phyloP scores from a whole-genome alignment of 163 green algal genomes.

The Prototheca wickerhamii region DNA sequence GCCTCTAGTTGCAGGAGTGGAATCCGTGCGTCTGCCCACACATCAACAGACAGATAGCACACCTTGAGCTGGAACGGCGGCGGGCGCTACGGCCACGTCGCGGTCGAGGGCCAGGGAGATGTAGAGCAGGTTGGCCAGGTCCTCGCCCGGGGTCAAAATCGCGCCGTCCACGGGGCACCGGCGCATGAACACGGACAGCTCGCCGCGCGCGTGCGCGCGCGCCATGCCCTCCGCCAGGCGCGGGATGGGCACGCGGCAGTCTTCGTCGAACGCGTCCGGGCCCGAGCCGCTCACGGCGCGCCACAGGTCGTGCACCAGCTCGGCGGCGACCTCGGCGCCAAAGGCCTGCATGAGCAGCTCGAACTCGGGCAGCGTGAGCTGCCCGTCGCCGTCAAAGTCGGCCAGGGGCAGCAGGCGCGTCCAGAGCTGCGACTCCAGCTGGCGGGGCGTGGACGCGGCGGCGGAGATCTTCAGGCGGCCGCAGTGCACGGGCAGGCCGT shows the following conservation, averaged over 20 bases:
- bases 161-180: conserved; percentile 36
- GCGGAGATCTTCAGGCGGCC: conserved; percentile 4
- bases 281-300: background rate
- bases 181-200: conserved; percentile 10
- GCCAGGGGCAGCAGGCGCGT: conserved; percentile 27
- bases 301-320: background rate
- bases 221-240: background rate
- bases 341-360: conserved; percentile 24
- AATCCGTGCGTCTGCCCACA: background rate
- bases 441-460: background rate
- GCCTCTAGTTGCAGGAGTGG: background rate
- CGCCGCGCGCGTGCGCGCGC: background rate
- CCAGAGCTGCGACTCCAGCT: conserved; percentile 38
- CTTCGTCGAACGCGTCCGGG: background rate
- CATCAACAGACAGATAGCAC: background rate
- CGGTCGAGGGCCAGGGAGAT: conserved; percentile 28
- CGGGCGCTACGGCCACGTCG: background rate
- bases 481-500: conserved; percentile 1
- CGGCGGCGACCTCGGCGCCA: conserved; percentile 7
- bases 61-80: background rate
- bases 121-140: conserved; percentile 39
- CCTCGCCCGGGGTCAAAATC: conserved; percentile 22
- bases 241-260: background rate
- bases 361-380: conserved; percentile 26
- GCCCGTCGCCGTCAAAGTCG: conserved; percentile 29